phyloP scores from a whole-genome alignment of 2,329 filamentous ascomycete genomes.

The Fusarium xyrophilum region DNA sequence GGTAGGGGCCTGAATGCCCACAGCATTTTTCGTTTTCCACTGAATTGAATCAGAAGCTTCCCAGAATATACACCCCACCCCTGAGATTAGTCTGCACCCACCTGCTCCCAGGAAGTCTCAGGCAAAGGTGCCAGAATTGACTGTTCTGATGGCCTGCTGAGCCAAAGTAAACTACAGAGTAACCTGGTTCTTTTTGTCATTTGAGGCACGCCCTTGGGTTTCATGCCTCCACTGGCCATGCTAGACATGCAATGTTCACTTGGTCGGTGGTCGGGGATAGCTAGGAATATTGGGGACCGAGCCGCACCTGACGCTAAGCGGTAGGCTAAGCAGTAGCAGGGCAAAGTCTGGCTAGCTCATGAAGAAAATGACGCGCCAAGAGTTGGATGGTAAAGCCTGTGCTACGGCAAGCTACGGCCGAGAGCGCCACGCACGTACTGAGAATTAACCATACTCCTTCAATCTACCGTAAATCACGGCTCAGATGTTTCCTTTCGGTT shows the following conservation, averaged over 20 bases:
- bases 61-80: background rate
- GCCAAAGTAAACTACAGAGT: rapidly evolving
- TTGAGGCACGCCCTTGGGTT: background rate
- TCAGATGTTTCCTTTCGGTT: background rate
- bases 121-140: background rate
- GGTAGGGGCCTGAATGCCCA: background rate
- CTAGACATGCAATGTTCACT: background rate
- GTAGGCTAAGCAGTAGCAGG: background rate
- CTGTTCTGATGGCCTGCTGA: background rate
- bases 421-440: background rate
- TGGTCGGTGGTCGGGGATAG: background rate
- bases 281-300: background rate
- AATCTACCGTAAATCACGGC: background rate
- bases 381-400: background rate
- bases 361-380: constrained; percentile 10
- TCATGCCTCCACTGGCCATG: background rate
- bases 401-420: background rate
- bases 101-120: background rate
- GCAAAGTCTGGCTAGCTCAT: background rate
- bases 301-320: background rate
- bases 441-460: background rate
- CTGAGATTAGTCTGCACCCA: background rate
- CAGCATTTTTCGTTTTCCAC: background rate
- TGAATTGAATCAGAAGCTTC: constrained; percentile 1
- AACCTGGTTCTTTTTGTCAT: background rate